Evolutionary conservation across 345 rosid species (phyloP).

Genomic region (Arabis hirsuta): DNA sequence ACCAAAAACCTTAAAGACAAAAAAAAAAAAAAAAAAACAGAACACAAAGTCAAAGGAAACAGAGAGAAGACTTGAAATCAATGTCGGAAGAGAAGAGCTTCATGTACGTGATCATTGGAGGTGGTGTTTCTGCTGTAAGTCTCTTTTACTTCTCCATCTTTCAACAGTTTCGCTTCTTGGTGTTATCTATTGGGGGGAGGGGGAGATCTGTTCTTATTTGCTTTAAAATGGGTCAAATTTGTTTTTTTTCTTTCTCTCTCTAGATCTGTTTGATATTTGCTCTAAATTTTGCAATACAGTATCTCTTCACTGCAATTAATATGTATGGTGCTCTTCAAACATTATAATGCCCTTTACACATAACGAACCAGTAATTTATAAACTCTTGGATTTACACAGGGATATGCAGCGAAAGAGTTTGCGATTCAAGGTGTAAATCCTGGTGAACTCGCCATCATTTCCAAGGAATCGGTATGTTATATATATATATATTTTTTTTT

Average conservation of each 20-base stretch:
- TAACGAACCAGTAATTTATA: neutral
- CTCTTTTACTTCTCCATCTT: slow-evolving; percentile 2
- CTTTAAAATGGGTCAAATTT: too few species aligned
- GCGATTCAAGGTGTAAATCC: slow-evolving; percentile 71
- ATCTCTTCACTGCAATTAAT: slow-evolving; percentile 2
- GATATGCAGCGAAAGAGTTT: slow-evolving; percentile 95
- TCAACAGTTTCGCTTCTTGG: too few species aligned
- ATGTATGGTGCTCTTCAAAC: neutral
- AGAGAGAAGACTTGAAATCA: neutral
- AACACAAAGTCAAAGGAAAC: too few species aligned
- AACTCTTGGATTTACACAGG: slow-evolving; percentile 21
- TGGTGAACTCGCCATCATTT: slow-evolving; percentile 85
- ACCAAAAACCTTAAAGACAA: too few species aligned
- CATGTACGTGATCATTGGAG: slow-evolving; percentile 49
- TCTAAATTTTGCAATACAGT: too few species aligned
- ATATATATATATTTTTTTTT: too few species aligned
- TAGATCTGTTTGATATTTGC: too few species aligned
- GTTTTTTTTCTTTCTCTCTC: too few species aligned
- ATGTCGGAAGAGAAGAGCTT: slow-evolving; percentile 49
- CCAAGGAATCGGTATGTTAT: slow-evolving; percentile 62
- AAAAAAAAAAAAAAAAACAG: too few species aligned
- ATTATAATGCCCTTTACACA: neutral
- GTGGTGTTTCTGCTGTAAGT: slow-evolving; percentile 50
- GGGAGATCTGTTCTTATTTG: too few species aligned
- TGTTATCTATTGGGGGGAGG: too few species aligned